Evolutionary conservation across 1,284 basidiomycete genomes (phyloP), one percentile per base, ranked within the genome.

Genomic region (Ceratobasidium sp.): DNA sequence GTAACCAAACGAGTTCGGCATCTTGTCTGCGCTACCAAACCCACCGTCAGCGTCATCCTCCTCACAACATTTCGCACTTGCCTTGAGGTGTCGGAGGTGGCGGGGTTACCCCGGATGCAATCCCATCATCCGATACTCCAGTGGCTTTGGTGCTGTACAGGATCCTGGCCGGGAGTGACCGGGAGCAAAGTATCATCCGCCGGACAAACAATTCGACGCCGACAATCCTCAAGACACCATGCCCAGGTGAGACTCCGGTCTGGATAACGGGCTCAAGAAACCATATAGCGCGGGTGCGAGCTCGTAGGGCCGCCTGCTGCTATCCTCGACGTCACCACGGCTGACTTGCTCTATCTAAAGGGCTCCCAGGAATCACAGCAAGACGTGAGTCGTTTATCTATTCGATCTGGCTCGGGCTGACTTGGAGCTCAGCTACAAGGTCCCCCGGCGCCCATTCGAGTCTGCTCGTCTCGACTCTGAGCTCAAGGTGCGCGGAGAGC

Each of bases 1-100:
- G 88, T 96, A 94, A 95, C 96, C 96, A 87, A 92, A 98, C 75
- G 96, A 98, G 94, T 98, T 94, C 86, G 96, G 95, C 96, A 98
- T 98, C 82, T 89, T 91, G 84, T 89, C 79, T 62, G 72, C 63
- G 66, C 23, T 38, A n/a, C 4, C 46, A 21, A 48, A 23, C 48
- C 6, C 21, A 9, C n/a, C 23, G 30, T 58, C 66, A 72, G 23
- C 25, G 40, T 49, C 76, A 72, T 23, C 30, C 42, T 2, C 21
- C 76, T 74, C 73, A 67, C 75, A 72, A 75, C 74, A 75, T 72
- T 72, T 25, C n/a, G n/a, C 79, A 74, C 74, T 72, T 83, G 79
- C 80, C 83, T 83, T 80, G 79, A 79, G 82, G 81, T 79, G 81
- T 81, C 80, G 84, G 83, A 82, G 82, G 79, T 82, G 46, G 81